These are phyloP conservation scores for Carex myosuroides DNA, from an alignment of 176 grass and related monocot species.

Conservation along the genomic window DNA sequence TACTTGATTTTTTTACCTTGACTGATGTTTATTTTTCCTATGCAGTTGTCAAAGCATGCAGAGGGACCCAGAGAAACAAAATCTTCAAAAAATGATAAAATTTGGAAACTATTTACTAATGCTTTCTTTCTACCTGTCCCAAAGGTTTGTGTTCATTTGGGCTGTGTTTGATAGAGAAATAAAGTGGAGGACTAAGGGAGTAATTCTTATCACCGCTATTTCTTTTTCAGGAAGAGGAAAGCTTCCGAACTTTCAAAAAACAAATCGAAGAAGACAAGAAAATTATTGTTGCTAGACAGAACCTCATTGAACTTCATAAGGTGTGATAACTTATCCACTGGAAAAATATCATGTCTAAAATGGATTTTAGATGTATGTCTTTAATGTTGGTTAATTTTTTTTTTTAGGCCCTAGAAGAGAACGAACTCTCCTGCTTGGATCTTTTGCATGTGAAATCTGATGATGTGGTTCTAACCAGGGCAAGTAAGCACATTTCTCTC, in stretches of 20 bases:
- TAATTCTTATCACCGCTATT: not conserved
- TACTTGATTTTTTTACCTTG: not conserved
- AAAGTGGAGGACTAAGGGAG: not conserved
- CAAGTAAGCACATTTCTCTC: conserved; percentile 48
- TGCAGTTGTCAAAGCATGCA: conserved; percentile 56
- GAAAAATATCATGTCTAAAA: conserved; percentile 13
- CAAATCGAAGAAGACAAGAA: conserved; percentile 89
- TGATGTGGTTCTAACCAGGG: conserved; percentile 67
- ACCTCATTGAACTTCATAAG: conserved; percentile 89
- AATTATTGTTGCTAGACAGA: conserved; percentile 88
- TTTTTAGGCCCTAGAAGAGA: conserved; percentile 71
- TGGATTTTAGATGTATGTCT: not conserved
- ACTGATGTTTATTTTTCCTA: conserved; percentile 16
- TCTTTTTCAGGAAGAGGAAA: conserved; percentile 60
- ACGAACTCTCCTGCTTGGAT: conserved; percentile 63
- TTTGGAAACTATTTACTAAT: conserved; percentile 76
- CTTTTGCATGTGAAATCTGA: conserved; percentile 91
- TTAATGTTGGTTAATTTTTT: conserved; percentile 7
- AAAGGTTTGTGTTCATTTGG: conserved; percentile 41
- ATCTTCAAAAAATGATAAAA: conserved; percentile 42
- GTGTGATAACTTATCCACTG: conserved; percentile 27
- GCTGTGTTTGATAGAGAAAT: not conserved
- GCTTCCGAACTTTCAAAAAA: conserved; percentile 66
- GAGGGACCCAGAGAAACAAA: conserved; percentile 50
- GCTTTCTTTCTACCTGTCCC: conserved; percentile 60